Evolutionary conservation across 2,329 filamentous ascomycete species (phyloP).

Genomic region (Trichophyton benhamiae): DNA sequence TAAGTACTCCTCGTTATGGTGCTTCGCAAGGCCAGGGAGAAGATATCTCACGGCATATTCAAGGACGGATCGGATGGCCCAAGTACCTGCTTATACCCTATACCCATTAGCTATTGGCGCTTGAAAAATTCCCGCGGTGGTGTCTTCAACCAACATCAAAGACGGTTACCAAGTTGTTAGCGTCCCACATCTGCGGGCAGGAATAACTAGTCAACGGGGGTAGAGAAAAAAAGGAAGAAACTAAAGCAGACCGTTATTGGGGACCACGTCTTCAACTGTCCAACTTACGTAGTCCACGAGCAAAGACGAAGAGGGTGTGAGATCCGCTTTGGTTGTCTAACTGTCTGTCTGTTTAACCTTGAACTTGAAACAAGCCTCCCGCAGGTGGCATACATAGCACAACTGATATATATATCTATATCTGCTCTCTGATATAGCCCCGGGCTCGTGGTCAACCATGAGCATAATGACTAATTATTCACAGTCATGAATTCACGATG

Average conservation of each 20-base stretch:
- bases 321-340: not conserved
- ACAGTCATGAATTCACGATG: not conserved
- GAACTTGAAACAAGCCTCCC: constrained; percentile 3
- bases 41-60: too few relatives aligned
- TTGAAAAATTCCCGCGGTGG: too few relatives aligned
- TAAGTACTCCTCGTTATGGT: too few relatives aligned
- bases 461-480: not conserved
- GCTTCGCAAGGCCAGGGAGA: too few relatives aligned
- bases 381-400: not conserved
- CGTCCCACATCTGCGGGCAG: too few relatives aligned
- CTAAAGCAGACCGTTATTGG: not conserved
- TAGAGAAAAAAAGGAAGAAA: not conserved
- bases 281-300: not conserved
- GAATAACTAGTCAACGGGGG: not conserved
- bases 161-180: too few relatives aligned
- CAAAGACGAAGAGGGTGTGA: not conserved
- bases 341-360: not conserved
- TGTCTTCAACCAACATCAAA: too few relatives aligned
- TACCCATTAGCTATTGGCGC: too few relatives aligned
- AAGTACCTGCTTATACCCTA: too few relatives aligned
- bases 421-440: not conserved
- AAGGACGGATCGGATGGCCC: too few relatives aligned
- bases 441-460: not conserved
- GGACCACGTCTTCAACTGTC: not conserved
- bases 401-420: not conserved